A percentile compares a stretch with the other conserved stretches of the same genome.
Evolutionary conservation across 169 alveolate genomes (phyloP).

Genomic region (Eimeria sp.): DNA sequence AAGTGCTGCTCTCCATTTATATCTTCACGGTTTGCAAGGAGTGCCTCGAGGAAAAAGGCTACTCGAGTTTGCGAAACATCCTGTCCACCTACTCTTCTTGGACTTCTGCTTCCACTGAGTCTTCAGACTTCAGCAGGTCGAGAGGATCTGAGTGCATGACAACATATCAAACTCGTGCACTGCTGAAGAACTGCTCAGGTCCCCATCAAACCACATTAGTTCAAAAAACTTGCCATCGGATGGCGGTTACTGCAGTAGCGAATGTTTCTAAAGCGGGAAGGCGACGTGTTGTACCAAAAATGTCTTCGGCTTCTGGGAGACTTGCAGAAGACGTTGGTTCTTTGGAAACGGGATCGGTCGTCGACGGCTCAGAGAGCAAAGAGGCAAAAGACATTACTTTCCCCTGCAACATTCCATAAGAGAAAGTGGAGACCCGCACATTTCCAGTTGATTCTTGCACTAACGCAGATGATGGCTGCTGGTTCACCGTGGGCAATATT

Average conservation of each 20-base stretch:
- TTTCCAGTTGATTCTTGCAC: background rate
- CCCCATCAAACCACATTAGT: background rate
- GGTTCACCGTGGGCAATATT: background rate
- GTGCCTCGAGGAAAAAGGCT: background rate
- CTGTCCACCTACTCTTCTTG: background rate
- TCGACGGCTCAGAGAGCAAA: conserved; percentile 56
- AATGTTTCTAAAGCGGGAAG: background rate
- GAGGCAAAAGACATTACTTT: conserved; percentile 3
- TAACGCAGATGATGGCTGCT: background rate
- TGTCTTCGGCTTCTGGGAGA: conserved; percentile 63
- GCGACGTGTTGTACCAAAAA: background rate
- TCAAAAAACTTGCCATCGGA: background rate
- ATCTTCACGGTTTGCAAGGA: background rate
- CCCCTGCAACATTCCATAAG: conserved; percentile 13
- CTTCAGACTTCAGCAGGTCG: conserved; percentile 35
- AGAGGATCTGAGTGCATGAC: conserved; percentile 62
- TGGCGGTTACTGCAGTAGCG: background rate
- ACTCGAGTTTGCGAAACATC: background rate
- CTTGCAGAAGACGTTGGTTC: conserved; percentile 67
- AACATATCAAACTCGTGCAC: background rate
- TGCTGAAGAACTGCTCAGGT: background rate
- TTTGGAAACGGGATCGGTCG: conserved; percentile 35
- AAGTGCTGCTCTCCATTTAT: background rate
- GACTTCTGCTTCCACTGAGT: background rate
- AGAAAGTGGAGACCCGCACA: background rate